Base-by-base conservation (phyloP, 352 stramenopile species). In the Globisporangium radiosum region DNA sequence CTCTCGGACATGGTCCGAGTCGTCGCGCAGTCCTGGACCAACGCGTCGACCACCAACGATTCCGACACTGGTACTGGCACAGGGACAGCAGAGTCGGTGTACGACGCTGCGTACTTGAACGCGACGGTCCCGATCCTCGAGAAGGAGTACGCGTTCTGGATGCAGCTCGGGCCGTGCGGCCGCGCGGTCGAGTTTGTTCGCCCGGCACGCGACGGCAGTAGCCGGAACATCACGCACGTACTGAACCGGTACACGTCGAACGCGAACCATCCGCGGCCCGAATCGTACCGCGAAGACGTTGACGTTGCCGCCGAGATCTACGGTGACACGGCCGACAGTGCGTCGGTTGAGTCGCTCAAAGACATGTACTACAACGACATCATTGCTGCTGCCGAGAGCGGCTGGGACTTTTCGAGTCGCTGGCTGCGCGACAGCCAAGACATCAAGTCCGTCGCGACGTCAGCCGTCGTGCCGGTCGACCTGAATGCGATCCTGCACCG, bases 391-490 rank as follows among this genome's bases (percentile, higher is more conserved):
- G 83, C 88, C 7, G 88, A 96, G 69, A 94, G 81, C n/a, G 88
- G 88, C 1, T 97, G 88, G 88, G 88, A 97, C 64, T 97, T 97
- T 56, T 92, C 76, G 60, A 94, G 82, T 54, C 81, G 88, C 19
- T 97, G 88, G 88, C 57, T 95, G 9, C 62, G 70, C 43, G 68
- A 88, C 47, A 68, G 71, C 1, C 51, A 63, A 4, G 83, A 88
- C 43, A 85, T 93, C 68, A 82, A 85, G 58, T 78, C 76, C 17
- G 90, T 93, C 64, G 48, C 69, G 37, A 94, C 85, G 15, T 71
- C 75, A 39, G 73, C 64, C 6, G 69, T 97, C 42, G 63, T 96
- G 52, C 86, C 88, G 10, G 85, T 89, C 13, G 88, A 97, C 59
- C 68, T 97, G 33, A 96, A 96, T 59, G 64, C 81, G 42, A 81